Conservation (phyloP, 1,139 yeast genomes). For the Suhomyces panamericanus region DNA sequence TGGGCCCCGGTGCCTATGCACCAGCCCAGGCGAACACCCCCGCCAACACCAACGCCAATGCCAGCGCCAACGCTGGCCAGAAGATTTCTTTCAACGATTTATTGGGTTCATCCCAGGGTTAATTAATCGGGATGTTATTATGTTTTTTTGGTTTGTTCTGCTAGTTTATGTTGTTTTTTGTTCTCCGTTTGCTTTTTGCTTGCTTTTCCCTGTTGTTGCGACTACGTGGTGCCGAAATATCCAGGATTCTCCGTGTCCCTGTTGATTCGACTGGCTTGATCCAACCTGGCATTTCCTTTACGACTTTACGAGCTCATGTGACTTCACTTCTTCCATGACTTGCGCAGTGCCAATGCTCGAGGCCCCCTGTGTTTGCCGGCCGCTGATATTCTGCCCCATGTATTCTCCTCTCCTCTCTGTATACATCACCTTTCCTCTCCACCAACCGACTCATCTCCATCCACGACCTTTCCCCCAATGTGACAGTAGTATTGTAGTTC, state of each 20-base stretch:
- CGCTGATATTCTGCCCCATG: conserved; percentile 2
- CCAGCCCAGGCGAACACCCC: conserved; percentile 1
- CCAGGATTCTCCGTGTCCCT: conserved; percentile 3
- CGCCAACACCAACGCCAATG: background rate
- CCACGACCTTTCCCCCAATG: conserved; percentile 1
- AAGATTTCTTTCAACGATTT: conserved; percentile 45
- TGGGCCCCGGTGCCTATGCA: background rate
- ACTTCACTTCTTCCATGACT: conserved; percentile 11
- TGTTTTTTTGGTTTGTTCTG: conserved; percentile 1
- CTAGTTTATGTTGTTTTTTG: conserved; percentile 1
- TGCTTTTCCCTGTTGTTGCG: conserved; percentile 5
- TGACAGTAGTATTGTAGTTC: background rate
- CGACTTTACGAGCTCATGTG: conserved; percentile 10
- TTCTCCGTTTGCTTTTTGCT: conserved; percentile 1
- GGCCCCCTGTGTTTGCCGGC: conserved; percentile 3
- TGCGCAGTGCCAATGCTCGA: conserved; percentile 1
- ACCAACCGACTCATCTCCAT: background rate
- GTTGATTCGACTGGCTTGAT: conserved; percentile 14
- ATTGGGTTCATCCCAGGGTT: conserved; percentile 35
- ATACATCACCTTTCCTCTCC: conserved; percentile 3
- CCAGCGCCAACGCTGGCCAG: conserved; percentile 27
- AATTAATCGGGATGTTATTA: conserved; percentile 4
- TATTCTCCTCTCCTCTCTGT: background rate
- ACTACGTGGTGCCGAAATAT: conserved; percentile 2
- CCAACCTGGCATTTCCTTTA: conserved; percentile 8